A percentile compares a stretch with the other conserved stretches of the same genome.
Evolutionary conservation across 108 stramenopile species (phyloP).

Genomic region (Skeletonema grethae): DNA sequence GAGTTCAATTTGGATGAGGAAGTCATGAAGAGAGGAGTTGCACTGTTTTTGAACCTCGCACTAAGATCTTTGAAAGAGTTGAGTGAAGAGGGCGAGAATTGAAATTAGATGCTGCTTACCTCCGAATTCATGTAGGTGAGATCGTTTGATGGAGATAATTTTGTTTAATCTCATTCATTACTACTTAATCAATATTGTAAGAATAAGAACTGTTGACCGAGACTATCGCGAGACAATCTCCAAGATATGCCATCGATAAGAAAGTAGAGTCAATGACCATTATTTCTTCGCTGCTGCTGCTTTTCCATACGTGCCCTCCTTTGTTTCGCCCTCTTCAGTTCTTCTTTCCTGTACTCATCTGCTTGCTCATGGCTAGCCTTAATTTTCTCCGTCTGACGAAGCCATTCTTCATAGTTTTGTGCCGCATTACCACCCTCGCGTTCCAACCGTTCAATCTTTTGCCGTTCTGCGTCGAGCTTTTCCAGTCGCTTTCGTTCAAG

Average conservation of each 20-base stretch:
- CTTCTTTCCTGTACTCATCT: constrained; percentile 34
- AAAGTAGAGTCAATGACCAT: constrained; percentile 7
- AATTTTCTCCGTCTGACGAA: constrained; percentile 22
- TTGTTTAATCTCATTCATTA: too few relatives aligned
- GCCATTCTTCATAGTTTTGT: constrained; percentile 20
- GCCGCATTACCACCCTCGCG: constrained; percentile 21
- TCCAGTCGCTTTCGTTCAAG: constrained; percentile 27
- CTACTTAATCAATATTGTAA: too few relatives aligned
- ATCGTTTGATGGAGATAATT: too few relatives aligned
- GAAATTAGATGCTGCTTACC: background rate
- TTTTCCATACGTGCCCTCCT: constrained; percentile 38
- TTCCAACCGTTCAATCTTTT: constrained; percentile 26
- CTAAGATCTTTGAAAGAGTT: constrained; percentile 61
- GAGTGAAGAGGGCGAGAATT: background rate
- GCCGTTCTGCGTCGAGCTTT: constrained; percentile 24
- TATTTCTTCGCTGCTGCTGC: constrained; percentile 21
- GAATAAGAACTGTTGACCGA: too few relatives aligned
- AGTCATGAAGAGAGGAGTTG: constrained; percentile 73
- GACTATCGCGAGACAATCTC: background rate
- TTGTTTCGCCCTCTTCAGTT: constrained; percentile 29
- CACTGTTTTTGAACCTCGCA: constrained; percentile 83
- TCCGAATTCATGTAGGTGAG: too few relatives aligned
- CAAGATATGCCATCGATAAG: background rate
- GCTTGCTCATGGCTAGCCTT: constrained; percentile 13
- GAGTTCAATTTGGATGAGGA: constrained; percentile 85